A percentile compares a stretch with the other conserved stretches of the same genome.
phyloP scores from a whole-genome alignment of 768 basidiomycete species.

The Naganishia vaughanmartiniae region DNA sequence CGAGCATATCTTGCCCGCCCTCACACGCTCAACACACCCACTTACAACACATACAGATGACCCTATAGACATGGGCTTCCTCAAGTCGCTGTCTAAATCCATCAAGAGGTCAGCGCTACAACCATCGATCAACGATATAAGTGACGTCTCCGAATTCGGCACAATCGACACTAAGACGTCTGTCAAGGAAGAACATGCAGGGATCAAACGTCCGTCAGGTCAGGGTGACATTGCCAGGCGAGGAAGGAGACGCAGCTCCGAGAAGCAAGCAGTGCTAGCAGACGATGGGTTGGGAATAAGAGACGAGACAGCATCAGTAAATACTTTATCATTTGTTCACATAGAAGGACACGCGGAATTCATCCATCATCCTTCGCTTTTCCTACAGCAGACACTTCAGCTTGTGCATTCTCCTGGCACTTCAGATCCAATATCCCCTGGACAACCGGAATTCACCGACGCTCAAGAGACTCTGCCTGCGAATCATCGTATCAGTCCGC shows the following conservation, averaged over 20 bases:
- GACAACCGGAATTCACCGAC: neutral
- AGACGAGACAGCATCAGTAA: neutral
- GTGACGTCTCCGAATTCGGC: conserved; percentile 1
- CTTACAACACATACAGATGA: too few species aligned
- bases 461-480: neutral
- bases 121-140: neutral
- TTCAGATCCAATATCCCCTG: neutral
- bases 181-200: neutral
- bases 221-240: conserved; percentile 14
- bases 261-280: neutral
- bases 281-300: neutral
- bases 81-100: conserved; percentile 19
- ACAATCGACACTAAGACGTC: neutral
- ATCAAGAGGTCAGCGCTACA: conserved; percentile 4
- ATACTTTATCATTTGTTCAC: neutral
- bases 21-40: too few species aligned
- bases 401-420: neutral
- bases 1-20: too few species aligned
- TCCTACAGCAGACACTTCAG: neutral
- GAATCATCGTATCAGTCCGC: neutral
- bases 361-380: neutral
- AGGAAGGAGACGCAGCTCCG: conserved; percentile 12
- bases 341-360: neutral
- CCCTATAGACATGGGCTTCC: conserved; percentile 14
- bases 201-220: conserved; percentile 22